Conservation (phyloP, 495 filamentous ascomycete species). For the Pyrenula massariospora region DNA sequence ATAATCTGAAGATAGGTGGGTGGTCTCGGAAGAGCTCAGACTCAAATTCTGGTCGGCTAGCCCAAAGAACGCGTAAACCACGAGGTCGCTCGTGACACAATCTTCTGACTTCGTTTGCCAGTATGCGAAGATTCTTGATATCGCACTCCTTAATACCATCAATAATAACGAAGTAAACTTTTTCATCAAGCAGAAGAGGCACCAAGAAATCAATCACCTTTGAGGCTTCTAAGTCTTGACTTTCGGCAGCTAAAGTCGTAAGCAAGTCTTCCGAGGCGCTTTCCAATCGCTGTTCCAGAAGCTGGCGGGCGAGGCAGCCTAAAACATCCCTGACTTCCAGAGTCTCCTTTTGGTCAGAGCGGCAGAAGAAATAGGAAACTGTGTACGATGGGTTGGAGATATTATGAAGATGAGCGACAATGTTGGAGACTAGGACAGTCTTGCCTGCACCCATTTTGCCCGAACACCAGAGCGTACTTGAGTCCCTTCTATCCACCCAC, state of each 20-base stretch:
- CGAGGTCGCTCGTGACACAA: too few species aligned
- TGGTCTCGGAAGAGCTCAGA: too few species aligned
- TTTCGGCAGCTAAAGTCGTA: too few species aligned
- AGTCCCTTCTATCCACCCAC: too few species aligned
- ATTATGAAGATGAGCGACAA: constrained; percentile 8
- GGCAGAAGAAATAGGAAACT: constrained; percentile 12
- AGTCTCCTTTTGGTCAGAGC: constrained; percentile 9
- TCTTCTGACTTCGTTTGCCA: too few species aligned
- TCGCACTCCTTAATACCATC: constrained; percentile 14
- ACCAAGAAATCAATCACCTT: constrained; percentile 5
- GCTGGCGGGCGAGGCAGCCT: constrained; percentile 9
- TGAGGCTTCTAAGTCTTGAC: constrained; percentile 2
- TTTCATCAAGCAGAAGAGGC: constrained; percentile 3
- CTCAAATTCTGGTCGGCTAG: too few species aligned
- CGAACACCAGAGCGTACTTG: constrained; percentile 12
- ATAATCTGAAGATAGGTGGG: too few species aligned
- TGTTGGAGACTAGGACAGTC: constrained; percentile 14
- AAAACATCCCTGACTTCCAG: constrained; percentile 10
- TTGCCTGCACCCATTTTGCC: constrained; percentile 19
- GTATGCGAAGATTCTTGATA: too few species aligned
- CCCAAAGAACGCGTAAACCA: too few species aligned
- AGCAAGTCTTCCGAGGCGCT: constrained; percentile 1
- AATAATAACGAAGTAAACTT: constrained; percentile 7
- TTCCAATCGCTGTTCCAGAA: constrained; percentile 6
- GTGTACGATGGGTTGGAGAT: too few species aligned